phyloP scores from a whole-genome alignment of 495 filamentous ascomycete species.

The Penicillium manginii region DNA sequence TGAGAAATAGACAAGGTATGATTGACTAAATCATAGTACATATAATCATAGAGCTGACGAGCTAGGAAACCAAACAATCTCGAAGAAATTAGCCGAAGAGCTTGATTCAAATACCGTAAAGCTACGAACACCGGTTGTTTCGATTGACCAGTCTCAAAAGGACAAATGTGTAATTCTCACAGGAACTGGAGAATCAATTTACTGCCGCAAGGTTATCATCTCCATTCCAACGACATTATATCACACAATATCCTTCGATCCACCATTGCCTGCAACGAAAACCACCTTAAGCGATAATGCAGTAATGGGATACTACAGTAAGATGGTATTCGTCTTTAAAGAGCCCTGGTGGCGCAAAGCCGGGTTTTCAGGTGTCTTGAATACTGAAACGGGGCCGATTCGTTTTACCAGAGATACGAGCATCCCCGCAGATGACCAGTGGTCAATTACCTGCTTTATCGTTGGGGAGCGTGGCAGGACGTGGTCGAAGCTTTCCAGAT shows the following conservation, averaged over 20 bases:
- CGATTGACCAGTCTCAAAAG: conserved; percentile 19
- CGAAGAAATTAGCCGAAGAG: conserved; percentile 27
- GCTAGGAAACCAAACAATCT: conserved; percentile 36
- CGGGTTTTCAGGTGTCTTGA: conserved; percentile 33
- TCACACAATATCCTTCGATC: conserved; percentile 37
- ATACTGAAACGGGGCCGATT: conserved; percentile 33
- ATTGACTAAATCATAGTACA: background rate
- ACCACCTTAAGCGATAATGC: conserved; percentile 17
- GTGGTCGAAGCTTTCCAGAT: conserved; percentile 28
- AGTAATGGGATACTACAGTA: conserved; percentile 38
- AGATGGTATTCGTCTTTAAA: conserved; percentile 40
- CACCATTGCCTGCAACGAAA: conserved; percentile 30
- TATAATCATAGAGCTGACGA: background rate
- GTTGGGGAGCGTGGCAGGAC: conserved; percentile 31
- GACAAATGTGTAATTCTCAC: background rate
- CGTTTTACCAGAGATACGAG: conserved; percentile 42
- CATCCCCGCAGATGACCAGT: conserved; percentile 32
- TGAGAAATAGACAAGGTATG: conserved; percentile 32
- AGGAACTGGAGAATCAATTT: conserved; percentile 9
- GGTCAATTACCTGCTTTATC: conserved; percentile 45
- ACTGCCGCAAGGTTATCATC: conserved; percentile 39
- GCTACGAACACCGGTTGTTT: conserved; percentile 15
- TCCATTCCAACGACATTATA: conserved; percentile 41
- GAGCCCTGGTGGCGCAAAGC: conserved; percentile 46
- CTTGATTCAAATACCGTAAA: conserved; percentile 3